A percentile compares a stretch with the other conserved stretches of the same genome.
Evolutionary conservation across 2,329 filamentous ascomycete genomes (phyloP).

Genomic region (Coniochaeta pulveracea): DNA sequence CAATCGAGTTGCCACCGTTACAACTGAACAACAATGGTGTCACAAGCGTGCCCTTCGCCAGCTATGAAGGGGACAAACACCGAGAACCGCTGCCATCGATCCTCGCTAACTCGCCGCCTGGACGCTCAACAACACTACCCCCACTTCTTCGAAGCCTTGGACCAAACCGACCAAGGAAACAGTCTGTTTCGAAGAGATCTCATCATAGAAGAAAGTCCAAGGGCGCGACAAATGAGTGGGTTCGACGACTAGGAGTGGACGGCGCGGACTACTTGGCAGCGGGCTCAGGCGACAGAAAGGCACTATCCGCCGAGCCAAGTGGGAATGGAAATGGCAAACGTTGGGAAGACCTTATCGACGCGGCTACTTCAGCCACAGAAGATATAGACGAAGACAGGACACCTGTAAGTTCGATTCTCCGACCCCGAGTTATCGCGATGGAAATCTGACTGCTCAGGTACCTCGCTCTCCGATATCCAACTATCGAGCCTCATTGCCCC

Average conservation of each 20-base stretch:
- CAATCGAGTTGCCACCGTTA: constrained; percentile 64
- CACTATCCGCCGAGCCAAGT: constrained; percentile 77
- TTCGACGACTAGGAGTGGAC: constrained; percentile 46
- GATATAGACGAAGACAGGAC: constrained; percentile 85
- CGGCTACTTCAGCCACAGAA: constrained; percentile 82
- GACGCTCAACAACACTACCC: constrained; percentile 77
- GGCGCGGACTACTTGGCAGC: constrained; percentile 48
- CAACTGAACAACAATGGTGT: constrained; percentile 46
- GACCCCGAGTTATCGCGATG: constrained; percentile 28
- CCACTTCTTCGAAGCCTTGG: constrained; percentile 68
- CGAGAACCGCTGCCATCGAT: constrained; percentile 77
- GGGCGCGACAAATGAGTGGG: constrained; percentile 57
- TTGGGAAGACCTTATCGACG: constrained; percentile 95
- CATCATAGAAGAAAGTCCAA: constrained; percentile 72
- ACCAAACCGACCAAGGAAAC: constrained; percentile 65
- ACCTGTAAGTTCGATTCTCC: constrained; percentile 50
- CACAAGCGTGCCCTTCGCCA: constrained; percentile 63
- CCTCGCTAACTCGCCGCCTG: constrained; percentile 69
- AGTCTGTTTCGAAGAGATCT: constrained; percentile 72
- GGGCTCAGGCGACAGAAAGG: constrained; percentile 64
- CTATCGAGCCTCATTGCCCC: constrained; percentile 50
- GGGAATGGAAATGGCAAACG: constrained; percentile 64
- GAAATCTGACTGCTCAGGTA: constrained; percentile 35
- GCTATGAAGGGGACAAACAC: constrained; percentile 47
- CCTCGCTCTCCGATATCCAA: constrained; percentile 55